Percentiles rank a stretch among this genome's conserved stretches.
phyloP scores from a whole-genome alignment of 768 basidiomycete species.

The Suillus occidentalis region DNA sequence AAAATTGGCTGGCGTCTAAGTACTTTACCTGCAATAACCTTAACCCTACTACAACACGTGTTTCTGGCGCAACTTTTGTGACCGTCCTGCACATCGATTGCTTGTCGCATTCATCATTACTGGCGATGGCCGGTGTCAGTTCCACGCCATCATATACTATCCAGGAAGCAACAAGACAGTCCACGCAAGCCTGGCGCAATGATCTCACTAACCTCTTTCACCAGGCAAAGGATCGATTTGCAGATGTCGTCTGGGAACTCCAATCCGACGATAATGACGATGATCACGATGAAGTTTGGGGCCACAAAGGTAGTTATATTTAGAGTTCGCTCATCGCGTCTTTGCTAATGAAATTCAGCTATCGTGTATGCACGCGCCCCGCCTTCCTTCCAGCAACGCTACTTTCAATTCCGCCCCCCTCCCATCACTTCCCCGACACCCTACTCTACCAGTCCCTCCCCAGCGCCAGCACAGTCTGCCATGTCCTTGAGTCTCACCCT shows the following conservation, averaged over 20 bases:
- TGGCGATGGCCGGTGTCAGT: conserved; percentile 1
- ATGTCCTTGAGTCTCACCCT: conserved; percentile 55
- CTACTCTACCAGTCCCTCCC: conserved; percentile 48
- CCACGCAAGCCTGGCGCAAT: conserved; percentile 75
- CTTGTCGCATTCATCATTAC: conserved; percentile 1
- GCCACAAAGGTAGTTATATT: conserved; percentile 80
- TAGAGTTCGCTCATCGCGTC: conserved; percentile 6
- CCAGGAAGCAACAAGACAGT: conserved; percentile 60
- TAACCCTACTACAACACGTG: conserved; percentile 11
- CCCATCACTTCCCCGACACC: conserved; percentile 51
- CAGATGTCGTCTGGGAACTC: conserved; percentile 95
- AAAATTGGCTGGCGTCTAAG: neutral
- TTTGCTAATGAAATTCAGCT: conserved; percentile 44
- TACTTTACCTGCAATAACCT: conserved; percentile 3
- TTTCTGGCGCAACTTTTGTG: conserved; percentile 7
- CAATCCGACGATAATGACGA: conserved; percentile 55
- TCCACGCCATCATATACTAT: conserved; percentile 51
- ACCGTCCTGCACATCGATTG: neutral
- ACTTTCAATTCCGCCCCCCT: conserved; percentile 76
- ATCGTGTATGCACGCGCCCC: conserved; percentile 95
- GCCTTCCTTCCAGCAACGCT: conserved; percentile 85
- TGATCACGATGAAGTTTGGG: conserved; percentile 68
- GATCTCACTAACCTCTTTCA: conserved; percentile 78
- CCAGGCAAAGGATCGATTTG: conserved; percentile 86
- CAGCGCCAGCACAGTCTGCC: conserved; percentile 57